Evolutionary conservation across 768 basidiomycete genomes (phyloP), one percentile per base, ranked within the genome.

Genomic region (Agrocybe praecox): DNA sequence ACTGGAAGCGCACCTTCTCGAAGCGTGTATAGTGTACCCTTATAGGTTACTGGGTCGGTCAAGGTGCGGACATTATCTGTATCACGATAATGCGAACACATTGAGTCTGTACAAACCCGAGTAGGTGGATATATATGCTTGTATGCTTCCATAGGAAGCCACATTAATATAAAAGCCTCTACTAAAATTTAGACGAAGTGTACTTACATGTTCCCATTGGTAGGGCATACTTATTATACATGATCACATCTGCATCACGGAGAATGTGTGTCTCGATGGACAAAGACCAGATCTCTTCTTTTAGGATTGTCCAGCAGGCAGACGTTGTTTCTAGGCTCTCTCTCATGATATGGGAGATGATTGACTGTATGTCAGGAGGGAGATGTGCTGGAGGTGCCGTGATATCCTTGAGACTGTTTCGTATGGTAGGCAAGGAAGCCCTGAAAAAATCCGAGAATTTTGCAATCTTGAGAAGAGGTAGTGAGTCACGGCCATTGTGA

Each of bases 21-120:
- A n/a, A 68, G 46, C 0, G 65, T 69, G 45, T 57, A 65, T 10
- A 68, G 56, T 2, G 62, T 61, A 10, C 61, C 65, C 42, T 61
- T 57, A 44, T 63, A 58, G 3, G 60, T 65, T 2, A 15, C 32
- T 21, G 49, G 32, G 5, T 46, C 45, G 18, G 6, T 32, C 21
- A 52, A 44, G 1, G 54, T 49, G n/a, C 34, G 32, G 8, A 47
- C 19, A 2, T 46, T 18, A 21, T 46, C 53, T 15, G 42, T 33
- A 2, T 49, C 8, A 7, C 46, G 49, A 33, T 18, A 48, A 23
- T 47, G 21, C 9, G 8, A 2, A 33, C 51, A 58, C 1, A 15
- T 36, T 7, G n/a, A 10, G 44, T 5, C n/a, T 10, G 8, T 12
- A 34, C 57, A 53, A 6, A 44, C 36, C 23, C 46, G 51, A 24